phyloP scores from a whole-genome alignment of 140 eudicot species.

The Flaveria floridana region DNA sequence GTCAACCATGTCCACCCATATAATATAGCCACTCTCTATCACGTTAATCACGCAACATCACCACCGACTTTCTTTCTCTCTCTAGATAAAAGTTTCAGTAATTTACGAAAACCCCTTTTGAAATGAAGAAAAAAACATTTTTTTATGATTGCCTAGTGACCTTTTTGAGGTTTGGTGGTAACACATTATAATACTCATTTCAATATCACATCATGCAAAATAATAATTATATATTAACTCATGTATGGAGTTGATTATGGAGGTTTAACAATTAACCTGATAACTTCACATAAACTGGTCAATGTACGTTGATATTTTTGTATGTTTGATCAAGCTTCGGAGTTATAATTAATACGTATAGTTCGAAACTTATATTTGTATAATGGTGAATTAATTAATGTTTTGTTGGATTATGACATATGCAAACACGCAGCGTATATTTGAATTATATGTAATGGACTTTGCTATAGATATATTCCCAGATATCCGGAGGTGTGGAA shows the following conservation, averaged over 20 bases:
- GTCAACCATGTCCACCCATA: slow-evolving; percentile 21
- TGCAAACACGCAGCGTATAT: neutral
- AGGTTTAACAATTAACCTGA: neutral
- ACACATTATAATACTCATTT: slow-evolving; percentile 20
- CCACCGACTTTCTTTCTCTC: slow-evolving; percentile 24
- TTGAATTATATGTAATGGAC: neutral
- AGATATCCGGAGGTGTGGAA: too few species aligned
- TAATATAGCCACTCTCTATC: slow-evolving; percentile 34
- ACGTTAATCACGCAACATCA: slow-evolving; percentile 48
- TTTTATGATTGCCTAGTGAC: slow-evolving; percentile 20
- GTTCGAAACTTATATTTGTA: neutral
- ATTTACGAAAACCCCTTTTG: slow-evolving; percentile 24
- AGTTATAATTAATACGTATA: neutral
- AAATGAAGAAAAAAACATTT: slow-evolving; percentile 9
- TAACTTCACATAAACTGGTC: slow-evolving; percentile 19
- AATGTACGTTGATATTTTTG: neutral
- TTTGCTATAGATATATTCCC: too few species aligned
- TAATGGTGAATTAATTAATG: neutral
- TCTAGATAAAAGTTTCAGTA: slow-evolving; percentile 19
- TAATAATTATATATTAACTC: slow-evolving; percentile 1
- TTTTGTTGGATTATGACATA: neutral
- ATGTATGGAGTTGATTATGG: neutral
- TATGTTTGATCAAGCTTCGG: neutral
- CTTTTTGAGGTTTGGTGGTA: slow-evolving; percentile 31
- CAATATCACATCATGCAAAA: slow-evolving; percentile 23